These are phyloP conservation scores for Fonsecaea monophora DNA, from an alignment of 2,329 filamentous ascomycete genomes.

Conservation along the genomic window DNA sequence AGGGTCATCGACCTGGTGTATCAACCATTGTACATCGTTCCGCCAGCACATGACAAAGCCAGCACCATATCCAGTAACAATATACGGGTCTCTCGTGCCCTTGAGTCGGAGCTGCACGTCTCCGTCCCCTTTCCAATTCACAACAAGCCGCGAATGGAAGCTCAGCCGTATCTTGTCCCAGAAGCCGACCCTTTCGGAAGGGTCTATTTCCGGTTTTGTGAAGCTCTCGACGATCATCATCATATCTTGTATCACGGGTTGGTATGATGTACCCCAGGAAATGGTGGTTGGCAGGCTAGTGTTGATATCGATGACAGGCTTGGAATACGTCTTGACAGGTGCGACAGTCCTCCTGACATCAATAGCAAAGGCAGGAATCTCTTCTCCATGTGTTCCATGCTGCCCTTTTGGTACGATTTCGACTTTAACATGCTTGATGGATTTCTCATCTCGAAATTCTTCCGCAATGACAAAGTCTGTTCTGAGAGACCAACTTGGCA, in stretches of 20 bases:
- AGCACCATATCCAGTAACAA: slow-evolving; percentile 88
- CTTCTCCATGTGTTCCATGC: slow-evolving; percentile 59
- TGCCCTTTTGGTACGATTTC: slow-evolving; percentile 78
- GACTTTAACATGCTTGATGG: slow-evolving; percentile 78
- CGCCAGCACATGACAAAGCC: slow-evolving; percentile 99
- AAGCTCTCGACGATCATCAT: slow-evolving; percentile 99
- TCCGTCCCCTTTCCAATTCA: slow-evolving; percentile 93
- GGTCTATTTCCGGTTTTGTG: slow-evolving; percentile 92
- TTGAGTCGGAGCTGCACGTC: slow-evolving; percentile 94
- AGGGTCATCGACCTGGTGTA: slow-evolving; percentile 84
- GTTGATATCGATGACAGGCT: slow-evolving; percentile 91
- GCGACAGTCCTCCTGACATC: slow-evolving; percentile 90
- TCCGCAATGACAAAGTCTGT: slow-evolving; percentile 96
- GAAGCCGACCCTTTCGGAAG: slow-evolving; percentile 92
- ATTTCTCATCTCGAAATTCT: slow-evolving; percentile 82
- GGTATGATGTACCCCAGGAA: slow-evolving; percentile 97
- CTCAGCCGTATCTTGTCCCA: slow-evolving; percentile 98
- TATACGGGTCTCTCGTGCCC: slow-evolving; percentile 88
- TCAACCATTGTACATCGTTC: slow-evolving; percentile 85
- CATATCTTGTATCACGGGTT: slow-evolving; percentile 98
- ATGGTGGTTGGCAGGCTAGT: slow-evolving; percentile 90
- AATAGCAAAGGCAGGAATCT: slow-evolving; percentile 74
- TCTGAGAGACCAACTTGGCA: slow-evolving; percentile 81
- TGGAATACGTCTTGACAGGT: slow-evolving; percentile 94
- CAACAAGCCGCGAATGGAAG: slow-evolving; percentile 87